Evolutionary conservation across 257 asterid species (phyloP).

Genomic region (Linaria vulgaris): DNA sequence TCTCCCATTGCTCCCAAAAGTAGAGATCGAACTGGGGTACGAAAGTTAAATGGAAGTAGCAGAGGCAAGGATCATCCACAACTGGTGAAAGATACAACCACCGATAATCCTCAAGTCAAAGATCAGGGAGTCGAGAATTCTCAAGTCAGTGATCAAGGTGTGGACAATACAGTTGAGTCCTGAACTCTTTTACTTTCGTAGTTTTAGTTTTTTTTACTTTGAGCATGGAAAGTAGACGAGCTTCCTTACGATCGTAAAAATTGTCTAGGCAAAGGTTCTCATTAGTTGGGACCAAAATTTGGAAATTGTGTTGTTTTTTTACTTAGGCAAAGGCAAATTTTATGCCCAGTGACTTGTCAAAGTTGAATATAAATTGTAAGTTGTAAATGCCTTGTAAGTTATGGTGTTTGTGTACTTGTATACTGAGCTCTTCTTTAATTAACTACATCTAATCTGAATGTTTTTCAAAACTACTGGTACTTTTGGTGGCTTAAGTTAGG

Average conservation of each 20-base stretch:
- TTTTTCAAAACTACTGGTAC: too few relatives aligned
- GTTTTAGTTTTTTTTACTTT: slow-evolving; percentile 32
- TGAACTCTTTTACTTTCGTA: slow-evolving; percentile 30
- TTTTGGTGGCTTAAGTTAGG: too few relatives aligned
- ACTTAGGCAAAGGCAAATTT: slow-evolving; percentile 14
- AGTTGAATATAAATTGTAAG: slow-evolving; percentile 3
- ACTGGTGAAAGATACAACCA: slow-evolving; percentile 41
- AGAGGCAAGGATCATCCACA: slow-evolving; percentile 27
- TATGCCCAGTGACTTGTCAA: slow-evolving; percentile 13
- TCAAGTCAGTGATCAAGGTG: slow-evolving; percentile 28
- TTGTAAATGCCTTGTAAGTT: slow-evolving; percentile 17
- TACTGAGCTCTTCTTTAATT: not conserved
- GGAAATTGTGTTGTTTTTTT: too few relatives aligned
- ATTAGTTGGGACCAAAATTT: too few relatives aligned
- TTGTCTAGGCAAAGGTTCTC: too few relatives aligned
- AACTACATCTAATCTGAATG: not conserved
- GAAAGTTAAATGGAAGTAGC: slow-evolving; percentile 32
- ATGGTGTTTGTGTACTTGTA: slow-evolving; percentile 4
- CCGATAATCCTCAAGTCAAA: slow-evolving; percentile 25
- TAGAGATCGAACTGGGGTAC: slow-evolving; percentile 40
- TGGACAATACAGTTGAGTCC: slow-evolving; percentile 36
- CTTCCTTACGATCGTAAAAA: slow-evolving; percentile 22
- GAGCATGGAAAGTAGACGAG: slow-evolving; percentile 28
- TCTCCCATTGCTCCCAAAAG: slow-evolving; percentile 48
- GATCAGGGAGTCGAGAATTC: slow-evolving; percentile 24